Evolutionary conservation across 306 rosid genomes (phyloP).

Genomic region (Lagenaria siceraria): DNA sequence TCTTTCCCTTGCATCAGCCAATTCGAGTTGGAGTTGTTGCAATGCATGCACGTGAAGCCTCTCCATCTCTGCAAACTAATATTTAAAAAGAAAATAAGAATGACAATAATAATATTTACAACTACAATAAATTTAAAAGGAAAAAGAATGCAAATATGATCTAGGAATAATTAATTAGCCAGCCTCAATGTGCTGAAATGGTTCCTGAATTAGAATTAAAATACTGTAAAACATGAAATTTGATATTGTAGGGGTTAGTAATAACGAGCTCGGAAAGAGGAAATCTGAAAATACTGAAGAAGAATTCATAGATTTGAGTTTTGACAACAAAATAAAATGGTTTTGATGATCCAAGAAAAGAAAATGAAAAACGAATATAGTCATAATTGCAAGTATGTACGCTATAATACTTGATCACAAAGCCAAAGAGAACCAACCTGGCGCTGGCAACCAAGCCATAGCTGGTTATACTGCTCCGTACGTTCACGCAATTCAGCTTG

Average conservation of each 20-base stretch:
- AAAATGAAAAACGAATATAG: not conserved
- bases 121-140: not conserved
- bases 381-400: not conserved
- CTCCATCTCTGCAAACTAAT: constrained; percentile 85
- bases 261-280: not conserved
- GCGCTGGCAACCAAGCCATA: constrained; percentile 89
- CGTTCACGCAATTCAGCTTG: constrained; percentile 93
- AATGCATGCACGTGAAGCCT: constrained; percentile 70
- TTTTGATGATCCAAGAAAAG: not conserved
- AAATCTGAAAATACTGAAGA: not conserved
- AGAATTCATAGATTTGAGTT: not conserved
- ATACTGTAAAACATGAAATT: not conserved
- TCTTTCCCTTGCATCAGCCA: constrained; percentile 81
- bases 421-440: constrained; percentile 45
- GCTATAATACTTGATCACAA: not conserved
- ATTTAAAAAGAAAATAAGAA: constrained; percentile 14
- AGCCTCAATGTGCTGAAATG: not conserved
- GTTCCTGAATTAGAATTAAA: not conserved
- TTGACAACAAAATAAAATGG: not conserved
- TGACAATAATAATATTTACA: not conserved
- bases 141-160: not conserved
- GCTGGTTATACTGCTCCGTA: constrained; percentile 84
- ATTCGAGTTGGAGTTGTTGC: constrained; percentile 84
- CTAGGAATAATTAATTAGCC: not conserved
- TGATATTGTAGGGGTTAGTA: not conserved